These are phyloP conservation scores for Rhododendron kiyosumense DNA, from an alignment of 148 eudicot genomes.

Conservation along the genomic window DNA sequence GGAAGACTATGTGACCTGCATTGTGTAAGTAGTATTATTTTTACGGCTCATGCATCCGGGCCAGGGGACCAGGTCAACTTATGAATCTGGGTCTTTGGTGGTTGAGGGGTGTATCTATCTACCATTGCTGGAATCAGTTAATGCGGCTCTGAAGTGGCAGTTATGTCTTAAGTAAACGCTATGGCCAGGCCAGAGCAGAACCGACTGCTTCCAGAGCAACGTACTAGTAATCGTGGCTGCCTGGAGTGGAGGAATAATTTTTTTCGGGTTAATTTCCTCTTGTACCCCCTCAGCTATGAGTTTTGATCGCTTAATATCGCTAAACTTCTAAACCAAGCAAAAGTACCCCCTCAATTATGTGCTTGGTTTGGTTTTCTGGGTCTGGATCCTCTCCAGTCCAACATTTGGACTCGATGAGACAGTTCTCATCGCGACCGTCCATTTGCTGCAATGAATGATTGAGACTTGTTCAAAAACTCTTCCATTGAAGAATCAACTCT, in stretches of 20 bases:
- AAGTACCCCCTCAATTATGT: too few relatives aligned
- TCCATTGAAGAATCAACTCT: too few relatives aligned
- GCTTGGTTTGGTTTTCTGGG: too few relatives aligned
- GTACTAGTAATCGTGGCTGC: background rate
- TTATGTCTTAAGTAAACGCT: background rate
- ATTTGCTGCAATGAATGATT: too few relatives aligned
- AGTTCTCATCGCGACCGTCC: too few relatives aligned
- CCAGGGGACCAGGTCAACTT: background rate
- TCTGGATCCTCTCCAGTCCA: too few relatives aligned
- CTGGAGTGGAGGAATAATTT: background rate
- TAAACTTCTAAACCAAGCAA: too few relatives aligned
- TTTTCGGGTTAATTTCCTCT: background rate
- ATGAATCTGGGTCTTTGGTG: too few relatives aligned
- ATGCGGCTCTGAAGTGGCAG: background rate
- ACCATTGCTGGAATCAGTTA: background rate
- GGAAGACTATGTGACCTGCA: background rate
- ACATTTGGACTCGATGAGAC: too few relatives aligned
- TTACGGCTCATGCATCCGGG: too few relatives aligned
- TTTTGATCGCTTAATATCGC: background rate
- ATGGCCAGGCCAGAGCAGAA: background rate
- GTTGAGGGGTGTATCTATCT: background rate
- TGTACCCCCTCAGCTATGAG: background rate
- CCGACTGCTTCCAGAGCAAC: background rate
- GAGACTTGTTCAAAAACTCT: too few relatives aligned
- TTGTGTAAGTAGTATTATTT: background rate